Conservation (phyloP, 495 filamentous ascomycete species). For the Achaetomiella virescens region DNA sequence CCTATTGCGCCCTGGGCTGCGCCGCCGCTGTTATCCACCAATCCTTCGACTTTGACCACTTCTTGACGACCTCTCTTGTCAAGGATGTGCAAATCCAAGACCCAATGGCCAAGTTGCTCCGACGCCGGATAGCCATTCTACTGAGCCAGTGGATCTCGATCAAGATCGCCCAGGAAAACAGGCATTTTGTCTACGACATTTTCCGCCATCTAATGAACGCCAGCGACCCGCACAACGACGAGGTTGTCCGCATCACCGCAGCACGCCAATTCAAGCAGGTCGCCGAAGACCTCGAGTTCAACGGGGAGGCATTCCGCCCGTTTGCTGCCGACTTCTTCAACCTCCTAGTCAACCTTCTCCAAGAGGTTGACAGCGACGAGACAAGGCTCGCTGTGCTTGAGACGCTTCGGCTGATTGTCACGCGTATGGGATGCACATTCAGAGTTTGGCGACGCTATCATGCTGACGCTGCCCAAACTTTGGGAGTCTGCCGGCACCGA, state of each 20-base stretch:
- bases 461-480: constrained; percentile 69
- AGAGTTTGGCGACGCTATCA: constrained; percentile 72
- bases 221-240: constrained; percentile 73
- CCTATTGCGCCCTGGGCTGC: constrained; percentile 87
- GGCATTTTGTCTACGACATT: constrained; percentile 75
- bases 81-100: constrained; percentile 71
- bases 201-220: constrained; percentile 81
- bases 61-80: constrained; percentile 67
- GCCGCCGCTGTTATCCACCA: constrained; percentile 67
- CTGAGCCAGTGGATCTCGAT: constrained; percentile 85
- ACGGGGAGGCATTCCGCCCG: constrained; percentile 60
- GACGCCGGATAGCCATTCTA: constrained; percentile 79
- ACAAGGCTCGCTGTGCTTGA: constrained; percentile 81
- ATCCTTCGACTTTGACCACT: constrained; percentile 70
- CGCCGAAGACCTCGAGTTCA: constrained; percentile 80
- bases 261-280: constrained; percentile 74
- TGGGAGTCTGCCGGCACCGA: constrained; percentile 80
- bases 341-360: constrained; percentile 65
- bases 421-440: constrained; percentile 66
- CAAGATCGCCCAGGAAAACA: constrained; percentile 55
- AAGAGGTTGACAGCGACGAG: constrained; percentile 76
- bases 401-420: constrained; percentile 72
- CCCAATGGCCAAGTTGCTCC: constrained; percentile 76
- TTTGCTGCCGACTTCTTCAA: constrained; percentile 64
- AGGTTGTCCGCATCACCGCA: constrained; percentile 86